Evolutionary conservation across 768 basidiomycete species (phyloP), one percentile per base, ranked within the genome.

Genomic region (Xerocomellus intermedius): DNA sequence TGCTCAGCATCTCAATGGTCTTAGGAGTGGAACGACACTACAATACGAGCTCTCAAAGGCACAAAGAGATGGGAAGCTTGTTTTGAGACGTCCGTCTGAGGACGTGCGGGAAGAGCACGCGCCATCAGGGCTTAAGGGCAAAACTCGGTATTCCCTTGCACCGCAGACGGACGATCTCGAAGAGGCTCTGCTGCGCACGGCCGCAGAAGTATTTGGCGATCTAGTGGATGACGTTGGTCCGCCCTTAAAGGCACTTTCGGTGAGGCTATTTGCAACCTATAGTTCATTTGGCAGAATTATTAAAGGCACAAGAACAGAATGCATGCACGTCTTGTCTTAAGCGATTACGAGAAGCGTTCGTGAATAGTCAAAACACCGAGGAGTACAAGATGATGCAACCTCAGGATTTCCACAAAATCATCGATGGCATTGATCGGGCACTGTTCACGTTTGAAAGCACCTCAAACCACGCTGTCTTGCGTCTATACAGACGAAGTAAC

Each of bases 1-100:
- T 5, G 97, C 92, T 1, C 96, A 99, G 66, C 95, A 98, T 74
- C 73, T 99, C 37, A 94, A 88, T 52, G 94, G 96, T 24, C 75
- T 98, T 55, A 74, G 96, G 44, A 86, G 89, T 54, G 90, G 94
- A 2, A 92, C 88, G 8, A 80, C 82, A 33, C 70, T 98, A 35
- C 94, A 98, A 66, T 85, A 87, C 57, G 91, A 95, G 46, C 70
- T 98, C 28, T 82, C 88, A 14, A 81, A 81, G 60, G 88, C 89
- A 2, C 71, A 77, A 42, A 58, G 73, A 6, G 75, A 78, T 4
- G 78, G 75, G n/a, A 80, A 73, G 52, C 46, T 79, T n/a, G 60
- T 72, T 13, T 52, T 79, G 28, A 64, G 60, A 50, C 67, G 63
- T 16, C 14, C 55, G 43, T 42, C 39, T 6, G 50, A 43, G 9